phyloP scores from a whole-genome alignment of 176 grass and related monocot species.

The Avena insularis region DNA sequence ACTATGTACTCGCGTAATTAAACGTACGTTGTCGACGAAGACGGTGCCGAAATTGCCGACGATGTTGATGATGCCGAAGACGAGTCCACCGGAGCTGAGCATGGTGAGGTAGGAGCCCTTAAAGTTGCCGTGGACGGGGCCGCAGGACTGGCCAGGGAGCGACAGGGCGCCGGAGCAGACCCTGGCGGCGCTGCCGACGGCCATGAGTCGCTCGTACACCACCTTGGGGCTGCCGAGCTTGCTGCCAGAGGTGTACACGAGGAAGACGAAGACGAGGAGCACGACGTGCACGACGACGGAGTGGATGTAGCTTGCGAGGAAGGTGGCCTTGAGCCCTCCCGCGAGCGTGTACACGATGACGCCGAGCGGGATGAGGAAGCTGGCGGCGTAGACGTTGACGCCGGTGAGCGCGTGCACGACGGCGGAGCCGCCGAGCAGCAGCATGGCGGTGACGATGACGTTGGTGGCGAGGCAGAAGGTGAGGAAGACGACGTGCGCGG shows the following conservation, averaged over 20 bases:
- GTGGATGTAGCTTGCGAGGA: conserved; percentile 86
- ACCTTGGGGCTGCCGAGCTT: conserved; percentile 67
- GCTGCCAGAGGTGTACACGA: conserved; percentile 67
- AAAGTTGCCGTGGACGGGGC: conserved; percentile 69
- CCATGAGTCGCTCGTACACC: conserved; percentile 61
- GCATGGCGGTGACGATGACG: conserved; percentile 83
- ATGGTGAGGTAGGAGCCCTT: conserved; percentile 83
- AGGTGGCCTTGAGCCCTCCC: conserved; percentile 78
- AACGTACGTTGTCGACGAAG: conserved; percentile 68
- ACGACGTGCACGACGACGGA: conserved; percentile 71
- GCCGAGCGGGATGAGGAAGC: conserved; percentile 83
- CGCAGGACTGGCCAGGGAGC: conserved; percentile 59
- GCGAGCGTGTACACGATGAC: conserved; percentile 77
- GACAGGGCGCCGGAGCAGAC: conserved; percentile 53
- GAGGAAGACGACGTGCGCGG: conserved; percentile 70
- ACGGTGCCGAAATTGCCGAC: conserved; percentile 84
- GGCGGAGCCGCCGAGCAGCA: conserved; percentile 81
- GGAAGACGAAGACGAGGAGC: conserved; percentile 72
- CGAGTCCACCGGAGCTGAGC: conserved; percentile 77
- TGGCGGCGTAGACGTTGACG: conserved; percentile 72
- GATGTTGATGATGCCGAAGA: conserved; percentile 86
- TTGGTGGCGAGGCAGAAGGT: conserved; percentile 79
- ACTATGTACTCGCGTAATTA: too few species aligned
- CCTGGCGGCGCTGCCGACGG: conserved; percentile 51
- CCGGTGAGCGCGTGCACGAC: conserved; percentile 80